These are phyloP conservation scores for Penicillium sp. DNA, from an alignment of 2,329 filamentous ascomycete genomes.

Conservation along the genomic window DNA sequence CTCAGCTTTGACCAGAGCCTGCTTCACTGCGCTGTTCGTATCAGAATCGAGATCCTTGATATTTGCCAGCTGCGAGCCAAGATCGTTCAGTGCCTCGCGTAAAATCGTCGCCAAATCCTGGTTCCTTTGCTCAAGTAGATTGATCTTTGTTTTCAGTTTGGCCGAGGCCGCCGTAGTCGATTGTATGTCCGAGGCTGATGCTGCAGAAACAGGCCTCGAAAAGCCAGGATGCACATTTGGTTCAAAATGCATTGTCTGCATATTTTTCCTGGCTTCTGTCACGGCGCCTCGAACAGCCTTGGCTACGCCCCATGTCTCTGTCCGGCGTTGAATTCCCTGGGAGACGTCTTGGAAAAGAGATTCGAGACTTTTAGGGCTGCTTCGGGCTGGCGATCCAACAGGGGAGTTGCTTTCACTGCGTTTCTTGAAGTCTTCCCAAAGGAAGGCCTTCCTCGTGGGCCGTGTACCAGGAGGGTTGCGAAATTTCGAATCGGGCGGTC, in stretches of 20 bases:
- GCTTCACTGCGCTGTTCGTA: constrained; percentile 35
- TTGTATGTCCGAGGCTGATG: constrained; percentile 2
- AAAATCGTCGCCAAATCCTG: constrained; percentile 43
- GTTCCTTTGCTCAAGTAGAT: constrained; percentile 43
- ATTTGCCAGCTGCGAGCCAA: constrained; percentile 37
- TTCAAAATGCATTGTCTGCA: constrained; percentile 47
- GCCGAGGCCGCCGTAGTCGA: constrained; percentile 17
- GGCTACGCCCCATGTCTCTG: constrained; percentile 51
- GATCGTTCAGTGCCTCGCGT: constrained; percentile 42
- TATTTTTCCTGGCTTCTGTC: constrained; percentile 48
- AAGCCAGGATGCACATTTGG: constrained; percentile 29
- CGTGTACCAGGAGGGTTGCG: constrained; percentile 23
- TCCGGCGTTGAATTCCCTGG: constrained; percentile 48
- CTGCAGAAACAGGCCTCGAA: background rate
- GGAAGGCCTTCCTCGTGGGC: constrained; percentile 23
- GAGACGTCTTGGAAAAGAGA: constrained; percentile 51
- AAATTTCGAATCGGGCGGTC: constrained; percentile 39
- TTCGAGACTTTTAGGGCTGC: constrained; percentile 46
- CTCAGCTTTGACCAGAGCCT: constrained; percentile 43
- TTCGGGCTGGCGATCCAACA: constrained; percentile 38
- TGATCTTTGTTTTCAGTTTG: constrained; percentile 35
- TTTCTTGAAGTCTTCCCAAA: constrained; percentile 32
- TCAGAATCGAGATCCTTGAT: constrained; percentile 26
- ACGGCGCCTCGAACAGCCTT: constrained; percentile 51
- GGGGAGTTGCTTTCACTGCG: constrained; percentile 36